Conservation (phyloP, 1,139 yeast genomes). For the Lodderomyces orthopsilosis region DNA sequence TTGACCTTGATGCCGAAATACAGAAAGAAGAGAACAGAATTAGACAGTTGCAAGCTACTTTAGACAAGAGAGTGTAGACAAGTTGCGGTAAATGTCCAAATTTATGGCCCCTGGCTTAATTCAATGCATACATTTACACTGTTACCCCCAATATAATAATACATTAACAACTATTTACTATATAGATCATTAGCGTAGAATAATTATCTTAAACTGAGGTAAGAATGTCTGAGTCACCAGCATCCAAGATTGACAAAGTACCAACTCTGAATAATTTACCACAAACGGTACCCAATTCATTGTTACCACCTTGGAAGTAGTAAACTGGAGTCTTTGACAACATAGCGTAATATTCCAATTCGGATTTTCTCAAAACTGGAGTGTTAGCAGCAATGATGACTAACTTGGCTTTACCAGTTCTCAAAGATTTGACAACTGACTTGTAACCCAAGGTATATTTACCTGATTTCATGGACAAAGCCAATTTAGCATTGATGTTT, state of each 20-base stretch:
- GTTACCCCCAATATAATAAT: constrained; percentile 7
- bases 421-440: constrained; percentile 96
- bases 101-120: too few species aligned
- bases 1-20: constrained; percentile 33
- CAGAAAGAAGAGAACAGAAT: constrained; percentile 35
- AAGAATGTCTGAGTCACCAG: constrained; percentile 99
- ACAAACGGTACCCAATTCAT: constrained; percentile 99
- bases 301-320: constrained; percentile 99
- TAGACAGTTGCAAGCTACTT: constrained; percentile 23
- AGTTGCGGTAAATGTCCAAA: too few species aligned
- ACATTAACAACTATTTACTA: constrained; percentile 6
- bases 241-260: constrained; percentile 91
- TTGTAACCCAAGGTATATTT: constrained; percentile 99
- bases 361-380: constrained; percentile 99
- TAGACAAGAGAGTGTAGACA: constrained; percentile 9
- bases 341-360: constrained; percentile 99
- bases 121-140: background rate
- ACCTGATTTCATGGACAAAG: constrained; percentile 98
- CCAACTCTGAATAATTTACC: constrained; percentile 99
- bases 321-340: constrained; percentile 97
- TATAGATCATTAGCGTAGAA: constrained; percentile 12
- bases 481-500: constrained; percentile 97
- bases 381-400: constrained; percentile 98
- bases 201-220: constrained; percentile 36
- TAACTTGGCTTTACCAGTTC: constrained; percentile 99